phyloP scores from a whole-genome alignment of 495 filamentous ascomycete species.

The Wilcoxina mikolae region DNA sequence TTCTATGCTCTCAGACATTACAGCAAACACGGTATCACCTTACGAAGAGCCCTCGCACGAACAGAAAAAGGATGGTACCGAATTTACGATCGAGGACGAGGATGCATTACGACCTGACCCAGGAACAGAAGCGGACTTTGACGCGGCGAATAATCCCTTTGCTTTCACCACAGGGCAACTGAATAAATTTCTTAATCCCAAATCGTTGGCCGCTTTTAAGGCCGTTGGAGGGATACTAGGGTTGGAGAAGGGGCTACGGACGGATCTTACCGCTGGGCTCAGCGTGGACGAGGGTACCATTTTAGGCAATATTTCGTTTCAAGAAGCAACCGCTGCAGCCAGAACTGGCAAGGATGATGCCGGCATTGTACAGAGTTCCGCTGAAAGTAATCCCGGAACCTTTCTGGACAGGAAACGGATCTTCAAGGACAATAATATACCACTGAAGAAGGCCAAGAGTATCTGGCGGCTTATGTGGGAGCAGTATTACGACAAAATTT shows the following conservation, averaged over 20 bases:
- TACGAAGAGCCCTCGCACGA: constrained; percentile 23
- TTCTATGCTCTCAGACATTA: constrained; percentile 22
- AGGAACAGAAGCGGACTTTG: constrained; percentile 48
- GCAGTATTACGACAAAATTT: constrained; percentile 74
- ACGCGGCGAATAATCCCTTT: constrained; percentile 52
- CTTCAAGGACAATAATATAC: constrained; percentile 59
- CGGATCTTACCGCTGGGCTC: constrained; percentile 47
- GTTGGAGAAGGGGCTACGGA: constrained; percentile 52
- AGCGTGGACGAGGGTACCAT: constrained; percentile 51
- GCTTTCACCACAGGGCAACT: constrained; percentile 56
- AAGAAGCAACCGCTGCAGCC: constrained; percentile 37
- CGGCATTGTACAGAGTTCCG: not conserved
- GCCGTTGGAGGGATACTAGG: constrained; percentile 53
- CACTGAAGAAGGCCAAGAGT: constrained; percentile 56
- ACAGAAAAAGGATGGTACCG: constrained; percentile 26
- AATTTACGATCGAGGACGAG: constrained; percentile 38
- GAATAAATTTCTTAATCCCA: constrained; percentile 61
- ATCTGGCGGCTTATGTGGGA: constrained; percentile 66
- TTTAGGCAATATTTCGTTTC: constrained; percentile 43
- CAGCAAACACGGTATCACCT: constrained; percentile 15
- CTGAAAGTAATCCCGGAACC: constrained; percentile 5
- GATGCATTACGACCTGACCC: constrained; percentile 38
- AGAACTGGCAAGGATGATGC: constrained; percentile 17
- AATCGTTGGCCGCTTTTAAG: constrained; percentile 54
- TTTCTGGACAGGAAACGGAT: constrained; percentile 57